phyloP scores from a whole-genome alignment of 1,284 basidiomycete genomes.

The Ceratobasidium theobromae region DNA sequence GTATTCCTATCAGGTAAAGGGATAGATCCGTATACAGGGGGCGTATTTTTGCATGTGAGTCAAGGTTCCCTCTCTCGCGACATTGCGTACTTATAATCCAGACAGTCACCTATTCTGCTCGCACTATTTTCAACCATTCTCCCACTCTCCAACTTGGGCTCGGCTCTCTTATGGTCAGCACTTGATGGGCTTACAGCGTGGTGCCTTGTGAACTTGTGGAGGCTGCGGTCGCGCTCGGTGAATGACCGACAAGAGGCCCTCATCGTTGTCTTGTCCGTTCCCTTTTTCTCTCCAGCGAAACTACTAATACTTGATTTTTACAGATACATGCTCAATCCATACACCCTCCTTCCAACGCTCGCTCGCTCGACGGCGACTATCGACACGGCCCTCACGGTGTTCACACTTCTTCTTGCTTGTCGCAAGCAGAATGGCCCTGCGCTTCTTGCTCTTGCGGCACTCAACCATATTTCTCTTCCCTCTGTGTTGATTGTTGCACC shows the following conservation, averaged over 20 bases:
- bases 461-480: conserved; percentile 71
- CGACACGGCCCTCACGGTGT: conserved; percentile 70
- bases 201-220: conserved; percentile 68
- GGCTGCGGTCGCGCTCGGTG: conserved; percentile 54
- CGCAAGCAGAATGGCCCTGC: conserved; percentile 46
- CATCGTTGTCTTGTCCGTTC: conserved; percentile 62
- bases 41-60: conserved; percentile 79
- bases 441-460: conserved; percentile 66
- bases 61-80: conserved; percentile 3
- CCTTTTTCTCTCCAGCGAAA: not conserved
- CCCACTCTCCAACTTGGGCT: conserved; percentile 52
- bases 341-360: conserved; percentile 74
- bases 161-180: conserved; percentile 68
- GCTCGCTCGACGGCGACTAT: conserved; percentile 79
- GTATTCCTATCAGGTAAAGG: conserved; percentile 72
- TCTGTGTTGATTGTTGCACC: conserved; percentile 69
- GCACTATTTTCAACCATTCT: conserved; percentile 69
- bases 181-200: conserved; percentile 68
- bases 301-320: conserved; percentile 12
- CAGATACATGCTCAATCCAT: conserved; percentile 89
- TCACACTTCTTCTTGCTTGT: conserved; percentile 71
- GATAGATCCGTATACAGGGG: conserved; percentile 82
- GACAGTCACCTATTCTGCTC: conserved; percentile 80
- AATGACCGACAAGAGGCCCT: conserved; percentile 55
- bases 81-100: conserved; percentile 29